phyloP scores from a whole-genome alignment of 768 basidiomycete genomes.

The Amanita jacksonii region DNA sequence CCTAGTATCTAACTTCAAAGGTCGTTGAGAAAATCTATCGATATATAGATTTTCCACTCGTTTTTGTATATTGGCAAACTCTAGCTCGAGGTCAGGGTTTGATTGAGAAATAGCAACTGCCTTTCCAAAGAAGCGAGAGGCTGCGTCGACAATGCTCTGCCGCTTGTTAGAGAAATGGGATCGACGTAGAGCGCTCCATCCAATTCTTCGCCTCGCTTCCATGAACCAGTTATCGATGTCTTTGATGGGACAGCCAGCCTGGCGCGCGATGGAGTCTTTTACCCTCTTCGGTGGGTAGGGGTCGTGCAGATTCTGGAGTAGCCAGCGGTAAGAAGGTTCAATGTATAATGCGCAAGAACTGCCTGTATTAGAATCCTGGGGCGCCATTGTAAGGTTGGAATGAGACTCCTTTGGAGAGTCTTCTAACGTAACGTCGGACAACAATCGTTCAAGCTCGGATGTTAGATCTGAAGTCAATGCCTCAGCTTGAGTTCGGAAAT shows the following conservation, averaged over 20 bases:
- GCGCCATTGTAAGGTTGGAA: background rate
- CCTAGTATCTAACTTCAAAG: slow-evolving; percentile 17
- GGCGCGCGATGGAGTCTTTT: slow-evolving; percentile 19
- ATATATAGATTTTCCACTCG: slow-evolving; percentile 14
- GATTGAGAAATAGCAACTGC: background rate
- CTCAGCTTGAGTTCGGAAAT: background rate
- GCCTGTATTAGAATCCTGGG: too few species aligned
- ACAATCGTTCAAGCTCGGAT: background rate
- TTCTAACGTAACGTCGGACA: background rate
- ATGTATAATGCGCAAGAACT: slow-evolving; percentile 17
- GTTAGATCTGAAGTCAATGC: background rate
- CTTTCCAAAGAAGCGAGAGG: slow-evolving; percentile 22
- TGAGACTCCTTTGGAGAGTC: too few species aligned
- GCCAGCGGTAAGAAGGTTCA: slow-evolving; percentile 29
- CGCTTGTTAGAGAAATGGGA: slow-evolving; percentile 24
- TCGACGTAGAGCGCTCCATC: slow-evolving; percentile 37
- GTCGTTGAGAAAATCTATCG: slow-evolving; percentile 11
- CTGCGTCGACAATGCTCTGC: slow-evolving; percentile 26
- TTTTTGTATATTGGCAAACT: slow-evolving; percentile 16
- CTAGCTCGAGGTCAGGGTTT: slow-evolving; percentile 12
- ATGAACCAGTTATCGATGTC: slow-evolving; percentile 40
- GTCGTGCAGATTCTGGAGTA: slow-evolving; percentile 36
- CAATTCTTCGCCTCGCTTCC: slow-evolving; percentile 38
- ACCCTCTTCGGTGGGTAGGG: slow-evolving; percentile 36
- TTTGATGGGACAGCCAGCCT: slow-evolving; percentile 15